phyloP scores from a whole-genome alignment of 2,329 filamentous ascomycete genomes.

The Cordyceps farinosa region DNA sequence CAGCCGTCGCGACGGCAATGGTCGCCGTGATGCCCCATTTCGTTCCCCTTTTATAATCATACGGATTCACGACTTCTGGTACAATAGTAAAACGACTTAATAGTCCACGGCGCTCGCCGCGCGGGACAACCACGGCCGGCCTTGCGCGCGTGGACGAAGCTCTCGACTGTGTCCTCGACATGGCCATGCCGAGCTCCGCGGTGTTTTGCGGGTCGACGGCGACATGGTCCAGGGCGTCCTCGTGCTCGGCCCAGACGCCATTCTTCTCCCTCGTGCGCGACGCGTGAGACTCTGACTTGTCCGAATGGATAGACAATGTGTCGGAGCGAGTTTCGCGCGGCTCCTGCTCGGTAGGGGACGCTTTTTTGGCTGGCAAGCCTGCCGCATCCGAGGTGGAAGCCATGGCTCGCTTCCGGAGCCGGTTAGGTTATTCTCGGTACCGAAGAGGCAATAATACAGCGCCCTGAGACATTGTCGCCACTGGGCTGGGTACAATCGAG shows the following conservation, averaged over 20 bases:
- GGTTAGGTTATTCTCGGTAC: neutral
- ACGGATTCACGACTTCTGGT: constrained; percentile 74
- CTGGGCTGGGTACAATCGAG: neutral
- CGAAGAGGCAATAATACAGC: neutral
- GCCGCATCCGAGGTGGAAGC: neutral
- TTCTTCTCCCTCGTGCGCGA: neutral
- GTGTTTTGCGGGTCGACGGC: constrained; percentile 1
- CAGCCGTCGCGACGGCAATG: constrained; percentile 71
- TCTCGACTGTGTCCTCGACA: constrained; percentile 8
- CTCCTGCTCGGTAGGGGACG: neutral
- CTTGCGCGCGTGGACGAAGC: constrained; percentile 3
- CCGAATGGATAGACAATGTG: neutral
- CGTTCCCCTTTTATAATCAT: constrained; percentile 65
- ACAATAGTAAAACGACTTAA: constrained; percentile 67
- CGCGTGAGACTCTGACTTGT: neutral
- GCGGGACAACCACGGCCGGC: constrained; percentile 38
- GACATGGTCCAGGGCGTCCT: neutral
- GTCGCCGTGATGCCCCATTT: constrained; percentile 85
- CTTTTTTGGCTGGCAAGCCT: too few relatives aligned
- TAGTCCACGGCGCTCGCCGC: constrained; percentile 61
- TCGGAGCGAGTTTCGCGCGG: neutral
- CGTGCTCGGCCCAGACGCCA: neutral
- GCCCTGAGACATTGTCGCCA: neutral
- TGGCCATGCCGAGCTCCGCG: constrained; percentile 6
- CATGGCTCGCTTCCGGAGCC: neutral